Evolutionary conservation across 139 green algal genomes (phyloP), one percentile per base, ranked within the genome.

Genomic region (Marvania coccoides): DNA sequence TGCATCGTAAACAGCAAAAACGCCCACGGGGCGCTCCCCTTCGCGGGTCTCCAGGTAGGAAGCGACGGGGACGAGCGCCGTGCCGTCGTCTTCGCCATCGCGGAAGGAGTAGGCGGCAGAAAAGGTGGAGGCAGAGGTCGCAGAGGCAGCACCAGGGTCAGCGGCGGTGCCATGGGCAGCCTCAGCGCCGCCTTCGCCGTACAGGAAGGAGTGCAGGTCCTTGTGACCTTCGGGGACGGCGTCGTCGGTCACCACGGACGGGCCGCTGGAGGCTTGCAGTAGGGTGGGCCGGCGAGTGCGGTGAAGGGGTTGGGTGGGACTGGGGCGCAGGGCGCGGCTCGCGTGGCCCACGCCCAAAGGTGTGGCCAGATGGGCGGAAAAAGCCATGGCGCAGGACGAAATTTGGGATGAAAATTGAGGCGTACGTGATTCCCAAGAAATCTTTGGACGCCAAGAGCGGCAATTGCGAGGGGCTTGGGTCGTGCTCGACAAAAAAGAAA

Each of bases 1-100:
- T 5, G 33, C 48, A 63, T 95, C 88, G 61, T 92, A 91, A 31
- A 94, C 28, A 7, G 85, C 88, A 61, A 91, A 97, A 10, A 97
- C 87, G 2, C 91, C 91, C 35, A 78, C 47, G 7, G 47, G 60
- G 0, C 19, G 81, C 55, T 90, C 77, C 4, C 75, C 81, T 9
- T 91, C 82, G 0, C 88, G 63, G 0, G 35, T 46, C 23, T 61
- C 40, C 10, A 96, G 61, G 35, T 84, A 97, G 3, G 72, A 6
- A 0, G 47, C 26, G n/a, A 92, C 70, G 2, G 59, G 55, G 47
- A 97, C 13, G 38, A 90, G 26, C 5, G 48, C 31, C 15, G 34
- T 63, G 14, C 91, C 91, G 55, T 97, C 91, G 60, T 96, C 85
- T 65, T 94, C 85, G 10, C 65, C 85, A 76, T 89, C 57, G 3